Evolutionary conservation across 2,329 filamentous ascomycete genomes (phyloP).

Genomic region (Torrubiella hemipterigena): DNA sequence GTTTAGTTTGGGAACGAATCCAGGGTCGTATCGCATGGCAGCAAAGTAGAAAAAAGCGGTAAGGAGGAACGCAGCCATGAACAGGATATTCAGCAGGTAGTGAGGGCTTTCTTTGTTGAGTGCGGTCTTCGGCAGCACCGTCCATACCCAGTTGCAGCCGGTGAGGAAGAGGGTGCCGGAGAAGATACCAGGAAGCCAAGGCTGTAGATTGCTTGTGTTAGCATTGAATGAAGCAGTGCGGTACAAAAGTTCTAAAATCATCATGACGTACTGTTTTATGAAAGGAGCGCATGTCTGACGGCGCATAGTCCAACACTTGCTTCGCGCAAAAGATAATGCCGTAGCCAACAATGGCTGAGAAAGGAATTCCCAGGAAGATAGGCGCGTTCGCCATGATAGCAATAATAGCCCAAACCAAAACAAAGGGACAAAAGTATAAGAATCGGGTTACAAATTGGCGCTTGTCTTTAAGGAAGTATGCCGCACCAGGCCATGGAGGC

Average conservation of each 20-base stretch:
- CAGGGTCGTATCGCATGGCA: slow-evolving; percentile 80
- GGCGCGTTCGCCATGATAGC: slow-evolving; percentile 63
- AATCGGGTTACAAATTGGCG: slow-evolving; percentile 70
- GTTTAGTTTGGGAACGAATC: slow-evolving; percentile 81
- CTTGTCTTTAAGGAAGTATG: slow-evolving; percentile 64
- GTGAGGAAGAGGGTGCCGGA: slow-evolving; percentile 75
- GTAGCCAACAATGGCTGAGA: slow-evolving; percentile 54
- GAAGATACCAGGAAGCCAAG: slow-evolving; percentile 90
- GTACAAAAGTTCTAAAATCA: neutral
- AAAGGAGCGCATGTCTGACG: slow-evolving; percentile 76
- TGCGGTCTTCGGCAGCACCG: slow-evolving; percentile 46
- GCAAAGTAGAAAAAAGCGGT: slow-evolving; percentile 79
- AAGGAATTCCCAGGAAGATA: slow-evolving; percentile 64
- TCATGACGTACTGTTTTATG: slow-evolving; percentile 66
- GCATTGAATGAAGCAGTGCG: neutral
- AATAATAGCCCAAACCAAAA: slow-evolving; percentile 59
- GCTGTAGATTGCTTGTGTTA: slow-evolving; percentile 33
- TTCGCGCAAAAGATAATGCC: slow-evolving; percentile 66
- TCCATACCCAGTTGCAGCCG: slow-evolving; percentile 62
- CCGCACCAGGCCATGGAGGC: slow-evolving; percentile 60
- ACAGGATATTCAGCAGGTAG: slow-evolving; percentile 68
- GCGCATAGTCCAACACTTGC: slow-evolving; percentile 69
- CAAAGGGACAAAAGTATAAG: slow-evolving; percentile 80
- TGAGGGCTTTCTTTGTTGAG: slow-evolving; percentile 26
- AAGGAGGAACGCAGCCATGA: slow-evolving; percentile 49